Evolutionary conservation across 805 yeast genomes (phyloP).

Genomic region (Candida ponderosae): DNA sequence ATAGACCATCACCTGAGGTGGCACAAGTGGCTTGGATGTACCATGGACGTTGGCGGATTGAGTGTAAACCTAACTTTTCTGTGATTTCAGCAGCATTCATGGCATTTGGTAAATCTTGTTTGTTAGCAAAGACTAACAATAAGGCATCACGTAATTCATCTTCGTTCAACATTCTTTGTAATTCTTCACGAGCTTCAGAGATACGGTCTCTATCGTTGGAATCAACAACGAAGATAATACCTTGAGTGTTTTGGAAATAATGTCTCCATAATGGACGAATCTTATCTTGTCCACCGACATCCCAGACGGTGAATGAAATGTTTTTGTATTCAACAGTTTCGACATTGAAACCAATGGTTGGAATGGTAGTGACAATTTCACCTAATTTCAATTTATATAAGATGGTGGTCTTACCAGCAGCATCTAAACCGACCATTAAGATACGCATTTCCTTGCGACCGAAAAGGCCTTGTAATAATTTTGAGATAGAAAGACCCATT

Average conservation of each 20-base stretch:
- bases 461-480: slow-evolving; percentile 88
- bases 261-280: slow-evolving; percentile 99
- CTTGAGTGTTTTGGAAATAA: slow-evolving; percentile 97
- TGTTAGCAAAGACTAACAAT: slow-evolving; percentile 92
- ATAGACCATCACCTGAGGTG: slow-evolving; percentile 97
- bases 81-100: slow-evolving; percentile 99
- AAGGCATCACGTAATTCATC: slow-evolving; percentile 97
- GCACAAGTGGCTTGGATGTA: slow-evolving; percentile 99
- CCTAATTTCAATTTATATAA: slow-evolving; percentile 91
- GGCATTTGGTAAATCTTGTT: slow-evolving; percentile 98
- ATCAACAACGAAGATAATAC: slow-evolving; percentile 96
- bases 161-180: slow-evolving; percentile 97
- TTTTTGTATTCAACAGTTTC: slow-evolving; percentile 97
- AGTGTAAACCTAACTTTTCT: slow-evolving; percentile 92
- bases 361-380: slow-evolving; percentile 93
- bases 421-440: slow-evolving; percentile 96
- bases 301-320: slow-evolving; percentile 97
- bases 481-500: slow-evolving; percentile 96
- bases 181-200: slow-evolving; percentile 95
- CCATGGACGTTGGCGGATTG: slow-evolving; percentile 99
- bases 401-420: slow-evolving; percentile 98
- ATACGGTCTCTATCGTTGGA: slow-evolving; percentile 97
- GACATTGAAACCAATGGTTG: slow-evolving; percentile 95
- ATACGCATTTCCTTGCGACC: slow-evolving; percentile 98
- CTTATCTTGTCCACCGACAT: slow-evolving; percentile 99